Percentiles rank a stretch among this genome's conserved stretches.
phyloP scores from a whole-genome alignment of 768 basidiomycete species.

The Amanita inopinata region DNA sequence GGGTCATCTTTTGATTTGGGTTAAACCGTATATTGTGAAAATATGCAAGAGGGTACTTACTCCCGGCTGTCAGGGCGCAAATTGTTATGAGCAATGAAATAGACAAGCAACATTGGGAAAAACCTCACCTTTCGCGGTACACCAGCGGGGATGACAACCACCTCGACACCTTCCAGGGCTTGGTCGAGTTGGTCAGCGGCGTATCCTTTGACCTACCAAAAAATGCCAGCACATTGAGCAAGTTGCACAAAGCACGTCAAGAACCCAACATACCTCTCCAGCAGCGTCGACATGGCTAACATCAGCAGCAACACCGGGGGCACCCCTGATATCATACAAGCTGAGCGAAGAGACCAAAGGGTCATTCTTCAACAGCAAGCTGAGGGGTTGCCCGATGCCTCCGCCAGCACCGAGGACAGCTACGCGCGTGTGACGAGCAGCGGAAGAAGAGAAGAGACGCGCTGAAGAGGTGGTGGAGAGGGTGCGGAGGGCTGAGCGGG shows the following conservation, averaged over 20 bases:
- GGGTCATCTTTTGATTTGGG: constrained; percentile 65
- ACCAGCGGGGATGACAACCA: constrained; percentile 97
- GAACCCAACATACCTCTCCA: constrained; percentile 44
- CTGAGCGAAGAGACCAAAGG: constrained; percentile 79
- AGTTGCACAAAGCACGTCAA: neutral
- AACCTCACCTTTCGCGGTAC: constrained; percentile 85
- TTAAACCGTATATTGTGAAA: constrained; percentile 4
- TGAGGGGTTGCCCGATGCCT: constrained; percentile 97
- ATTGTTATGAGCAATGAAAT: constrained; percentile 15
- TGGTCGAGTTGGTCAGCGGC: constrained; percentile 81
- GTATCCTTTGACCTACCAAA: constrained; percentile 61
- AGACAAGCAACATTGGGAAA: constrained; percentile 10
- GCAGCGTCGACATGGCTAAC: constrained; percentile 89
- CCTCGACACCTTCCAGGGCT: constrained; percentile 82
- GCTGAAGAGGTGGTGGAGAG: constrained; percentile 34
- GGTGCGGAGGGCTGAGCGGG: constrained; percentile 52
- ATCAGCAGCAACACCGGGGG: constrained; percentile 95
- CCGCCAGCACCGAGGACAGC: constrained; percentile 97
- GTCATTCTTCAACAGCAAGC: constrained; percentile 87
- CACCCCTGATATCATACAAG: constrained; percentile 92
- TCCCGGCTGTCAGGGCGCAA: constrained; percentile 51
- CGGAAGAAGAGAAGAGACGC: constrained; percentile 70
- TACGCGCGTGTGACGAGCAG: constrained; percentile 72
- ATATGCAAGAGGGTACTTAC: constrained; percentile 39
- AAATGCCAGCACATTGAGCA: neutral